Evolutionary conservation across 371 early-diverging fungal species (phyloP).

Genomic region (Synchytrium microbalum): DNA sequence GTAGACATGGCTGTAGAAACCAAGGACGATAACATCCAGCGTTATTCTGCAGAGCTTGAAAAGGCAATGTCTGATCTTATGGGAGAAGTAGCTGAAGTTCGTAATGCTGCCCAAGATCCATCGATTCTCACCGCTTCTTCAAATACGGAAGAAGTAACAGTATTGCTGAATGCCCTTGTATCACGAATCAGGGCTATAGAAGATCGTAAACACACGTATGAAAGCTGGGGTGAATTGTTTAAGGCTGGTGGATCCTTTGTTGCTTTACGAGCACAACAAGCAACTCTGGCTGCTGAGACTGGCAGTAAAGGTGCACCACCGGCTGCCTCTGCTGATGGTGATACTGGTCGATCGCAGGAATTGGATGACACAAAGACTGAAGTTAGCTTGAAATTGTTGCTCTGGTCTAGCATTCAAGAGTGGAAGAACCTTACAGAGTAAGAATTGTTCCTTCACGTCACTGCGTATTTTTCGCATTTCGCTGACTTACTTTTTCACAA

Average conservation of each 20-base stretch:
- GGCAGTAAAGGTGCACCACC: conserved; percentile 4
- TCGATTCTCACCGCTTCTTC: conserved; percentile 31
- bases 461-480: conserved; percentile 1
- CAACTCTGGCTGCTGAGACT: conserved; percentile 9
- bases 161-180: conserved; percentile 31
- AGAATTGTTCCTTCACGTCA: conserved; percentile 6
- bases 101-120: conserved; percentile 48
- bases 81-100: conserved; percentile 42
- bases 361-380: conserved; percentile 43
- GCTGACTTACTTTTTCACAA: neutral
- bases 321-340: conserved; percentile 5
- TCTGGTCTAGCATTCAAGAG: conserved; percentile 44
- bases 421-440: conserved; percentile 43
- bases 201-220: conserved; percentile 31
- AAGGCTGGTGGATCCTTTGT: conserved; percentile 33
- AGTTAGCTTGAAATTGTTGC: conserved; percentile 40
- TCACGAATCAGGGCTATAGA: conserved; percentile 33
- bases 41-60: conserved; percentile 43
- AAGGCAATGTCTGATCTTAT: conserved; percentile 36
- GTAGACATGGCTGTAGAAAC: conserved; percentile 47
- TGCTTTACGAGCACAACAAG: conserved; percentile 17
- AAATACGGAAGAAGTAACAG: conserved; percentile 22
- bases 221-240: conserved; percentile 44
- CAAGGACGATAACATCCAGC: conserved; percentile 44
- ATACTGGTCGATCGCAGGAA: conserved; percentile 14